Evolutionary conservation across 2,329 filamentous ascomycete species (phyloP), one percentile per base, ranked within the genome.

Genomic region (Cryphonectria nitschkei): DNA sequence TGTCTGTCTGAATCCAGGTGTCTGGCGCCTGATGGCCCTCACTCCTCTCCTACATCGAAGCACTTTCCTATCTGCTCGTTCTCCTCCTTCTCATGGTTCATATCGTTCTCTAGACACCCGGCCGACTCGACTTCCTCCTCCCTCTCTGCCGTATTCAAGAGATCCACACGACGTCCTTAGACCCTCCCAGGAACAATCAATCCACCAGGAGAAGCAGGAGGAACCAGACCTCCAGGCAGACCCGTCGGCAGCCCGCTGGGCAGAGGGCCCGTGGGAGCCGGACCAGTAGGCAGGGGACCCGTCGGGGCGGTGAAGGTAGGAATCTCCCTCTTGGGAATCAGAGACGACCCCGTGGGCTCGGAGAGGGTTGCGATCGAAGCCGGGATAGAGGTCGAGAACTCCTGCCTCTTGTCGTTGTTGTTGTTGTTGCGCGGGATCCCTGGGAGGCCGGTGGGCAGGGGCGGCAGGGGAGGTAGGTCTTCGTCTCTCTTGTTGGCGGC

Each of bases 381-480:
- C 22, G 46, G 46, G 50, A 66, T 52, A 19, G 14, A n/a, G 32
- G 65, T 19, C 4, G 50, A 46, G 22, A 41, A 39, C 1, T 58
- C 37, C n/a, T 58, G 50, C 19, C 65, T 41, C 50, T 52, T 58
- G 13, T 46, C 54, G 5, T 61, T 22, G 4, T 50, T 50, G 43
- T 50, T 46, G 16, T 50, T n/a, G 26, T 37, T 26, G 14, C 65
- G 50, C 3, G 52, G 52, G 37, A 60, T 39, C n/a, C 65, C 52
- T 2, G 52, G 65, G 13, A 67, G 65, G 14, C 65, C 65, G 29
- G 65, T 67, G 52, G 65, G 65, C 32, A 67, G 65, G 2, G 63
- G 63, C 2, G 63, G 63, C 8, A 65, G 22, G 29, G n/a, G 63
- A 8, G 65, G 50, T 0, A 67, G 19, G 5, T 67, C 37, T 9